Base-by-base conservation (phyloP, 495 filamentous ascomycete genomes). In the Penicillium chermesinum region DNA sequence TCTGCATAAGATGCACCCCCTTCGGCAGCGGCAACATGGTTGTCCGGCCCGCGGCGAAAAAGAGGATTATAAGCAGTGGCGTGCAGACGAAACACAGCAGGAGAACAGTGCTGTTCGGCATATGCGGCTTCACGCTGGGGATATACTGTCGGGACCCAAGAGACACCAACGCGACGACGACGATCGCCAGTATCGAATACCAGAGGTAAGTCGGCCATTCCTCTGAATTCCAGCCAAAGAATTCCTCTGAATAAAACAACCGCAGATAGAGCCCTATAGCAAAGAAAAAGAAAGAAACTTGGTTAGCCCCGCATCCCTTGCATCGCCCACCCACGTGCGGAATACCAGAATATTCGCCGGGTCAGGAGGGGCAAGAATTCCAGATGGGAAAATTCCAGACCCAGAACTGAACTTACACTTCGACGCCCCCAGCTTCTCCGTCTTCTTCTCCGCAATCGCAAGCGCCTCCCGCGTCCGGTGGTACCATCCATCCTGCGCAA, bases 201-300 rank as follows among this genome's bases (percentile, higher is more conserved):
- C 54, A 42, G 8, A 71, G 52, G 39, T 78, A 77, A 17, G 45
- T 57, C 0, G 44, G 58, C 72, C 70, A 76, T 30, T 74, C 65
- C 49, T 80, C 75, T 10, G 61, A 65, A 47, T 78, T 77, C 75
- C 75, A 80, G 33, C 77, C 75, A 6, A 77, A 62, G 19, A 72
- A 66, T 15, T 68, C 59, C 52, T 80, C 75, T 6, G 72, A 75
- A 48, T 80, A 79, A 59, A 83, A 83, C 2, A 82, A 66, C 1
- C 79, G 74, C 1, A 83, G 65, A 49, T 80, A 82, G 0, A 81
- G 58, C 64, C 65, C 52, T 62, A 20, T 6, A 15, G 30, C 19
- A 16, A 40, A 41, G 13, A 2, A 9, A 2, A 3, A 40, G 7
- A 7, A 19, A 9, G 5, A 17, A 33, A 17, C 35, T 38, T 7